Evolutionary conservation across 2,329 filamentous ascomycete genomes (phyloP).

Genomic region (Nemania serpens): DNA sequence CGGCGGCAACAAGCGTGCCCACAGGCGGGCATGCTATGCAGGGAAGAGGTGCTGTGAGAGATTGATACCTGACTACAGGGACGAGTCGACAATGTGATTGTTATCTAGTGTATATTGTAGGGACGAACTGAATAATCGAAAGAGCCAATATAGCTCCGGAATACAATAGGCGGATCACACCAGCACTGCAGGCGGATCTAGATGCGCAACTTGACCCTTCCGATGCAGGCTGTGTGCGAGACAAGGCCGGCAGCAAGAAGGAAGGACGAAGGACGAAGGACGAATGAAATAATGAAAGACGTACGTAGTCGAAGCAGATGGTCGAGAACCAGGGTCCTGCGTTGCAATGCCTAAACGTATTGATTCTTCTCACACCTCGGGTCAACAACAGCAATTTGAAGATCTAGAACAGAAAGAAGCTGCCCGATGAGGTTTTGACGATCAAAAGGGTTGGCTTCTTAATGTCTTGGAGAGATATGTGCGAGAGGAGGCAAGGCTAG

Average conservation of each 20-base stretch:
- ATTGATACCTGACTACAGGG: conserved; percentile 9
- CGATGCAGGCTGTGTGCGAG: conserved; percentile 25
- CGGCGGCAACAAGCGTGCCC: conserved; percentile 23
- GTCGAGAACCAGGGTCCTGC: not conserved
- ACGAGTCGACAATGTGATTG: conserved; percentile 9
- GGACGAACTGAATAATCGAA: conserved; percentile 9
- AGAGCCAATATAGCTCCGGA: conserved; percentile 14
- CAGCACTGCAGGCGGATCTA: conserved; percentile 26
- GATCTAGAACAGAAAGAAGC: too few relatives aligned
- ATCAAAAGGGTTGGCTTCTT: not conserved
- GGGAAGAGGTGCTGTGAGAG: not conserved
- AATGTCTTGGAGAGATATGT: conserved; percentile 12
- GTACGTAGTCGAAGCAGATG: not conserved
- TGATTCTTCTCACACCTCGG: too few relatives aligned
- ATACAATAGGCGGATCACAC: conserved; percentile 24
- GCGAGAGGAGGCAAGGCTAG: conserved; percentile 37
- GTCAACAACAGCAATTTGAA: too few relatives aligned
- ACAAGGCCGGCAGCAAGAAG: conserved; percentile 26
- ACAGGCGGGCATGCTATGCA: conserved; percentile 13
- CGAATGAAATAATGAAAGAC: conserved; percentile 3
- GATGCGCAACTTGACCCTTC: conserved; percentile 23
- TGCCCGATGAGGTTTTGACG: not conserved
- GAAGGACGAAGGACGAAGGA: conserved; percentile 22
- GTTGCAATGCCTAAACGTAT: too few relatives aligned
- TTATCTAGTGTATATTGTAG: not conserved